These are phyloP conservation scores for Populus davidiana DNA, from an alignment of 345 rosid species.

Conservation along the genomic window DNA sequence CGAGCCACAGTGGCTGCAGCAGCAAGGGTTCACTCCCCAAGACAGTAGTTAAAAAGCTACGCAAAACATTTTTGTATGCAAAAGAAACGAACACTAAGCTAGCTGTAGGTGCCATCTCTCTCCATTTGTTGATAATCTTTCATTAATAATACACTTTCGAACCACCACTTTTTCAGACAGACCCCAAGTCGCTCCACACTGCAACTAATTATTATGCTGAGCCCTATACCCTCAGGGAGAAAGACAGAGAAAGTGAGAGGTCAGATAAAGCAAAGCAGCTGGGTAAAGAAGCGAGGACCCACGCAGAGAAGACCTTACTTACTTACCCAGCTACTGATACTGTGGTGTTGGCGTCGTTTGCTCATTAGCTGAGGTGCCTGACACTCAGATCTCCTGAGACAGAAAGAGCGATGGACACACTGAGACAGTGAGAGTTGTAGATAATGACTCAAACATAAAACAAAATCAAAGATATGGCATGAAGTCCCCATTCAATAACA, in stretches of 20 bases:
- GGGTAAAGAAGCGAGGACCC: not conserved
- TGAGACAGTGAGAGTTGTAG: constrained; percentile 35
- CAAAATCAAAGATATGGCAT: constrained; percentile 41
- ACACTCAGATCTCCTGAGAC: constrained; percentile 12
- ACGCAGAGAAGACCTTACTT: not conserved
- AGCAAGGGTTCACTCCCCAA: constrained; percentile 38
- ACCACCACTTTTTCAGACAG: constrained; percentile 59
- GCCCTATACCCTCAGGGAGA: constrained; percentile 15
- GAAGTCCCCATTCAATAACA: constrained; percentile 16
- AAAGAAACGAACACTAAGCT: not conserved
- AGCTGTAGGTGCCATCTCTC: not conserved
- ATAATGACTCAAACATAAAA: constrained; percentile 41
- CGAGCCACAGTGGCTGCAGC: not conserved
- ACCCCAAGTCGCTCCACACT: constrained; percentile 47
- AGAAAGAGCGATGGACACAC: constrained; percentile 17
- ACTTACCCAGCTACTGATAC: constrained; percentile 19
- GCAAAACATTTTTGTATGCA: constrained; percentile 3
- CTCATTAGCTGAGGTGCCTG: constrained; percentile 15
- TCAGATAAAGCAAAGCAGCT: not conserved
- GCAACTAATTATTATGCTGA: constrained; percentile 45
- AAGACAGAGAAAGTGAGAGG: not conserved
- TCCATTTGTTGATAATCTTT: constrained; percentile 39
- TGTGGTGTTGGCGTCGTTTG: constrained; percentile 21
- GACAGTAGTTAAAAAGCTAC: constrained; percentile 16
- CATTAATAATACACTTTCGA: constrained; percentile 45